Conservation (phyloP, 2,329 filamentous ascomycete species). For the Hypoxylon sp. region DNA sequence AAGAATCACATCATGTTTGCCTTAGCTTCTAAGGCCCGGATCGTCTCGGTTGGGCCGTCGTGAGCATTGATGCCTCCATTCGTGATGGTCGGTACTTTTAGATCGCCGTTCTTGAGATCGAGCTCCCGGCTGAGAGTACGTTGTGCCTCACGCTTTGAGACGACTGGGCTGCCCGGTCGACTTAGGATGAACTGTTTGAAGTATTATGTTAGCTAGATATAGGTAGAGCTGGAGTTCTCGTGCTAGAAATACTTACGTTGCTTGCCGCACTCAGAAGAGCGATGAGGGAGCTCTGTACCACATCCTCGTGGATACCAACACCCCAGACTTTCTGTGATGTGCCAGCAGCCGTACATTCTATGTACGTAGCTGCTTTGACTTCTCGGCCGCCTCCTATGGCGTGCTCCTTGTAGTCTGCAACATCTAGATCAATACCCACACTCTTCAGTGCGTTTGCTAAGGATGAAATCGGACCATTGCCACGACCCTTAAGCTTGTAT, state of each 20-base stretch:
- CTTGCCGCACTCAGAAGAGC: constrained; percentile 88
- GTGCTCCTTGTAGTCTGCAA: constrained; percentile 96
- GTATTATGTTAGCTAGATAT: constrained; percentile 32
- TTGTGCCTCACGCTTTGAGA: constrained; percentile 71
- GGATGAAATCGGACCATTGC: constrained; percentile 92
- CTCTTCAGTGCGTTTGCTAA: constrained; percentile 84
- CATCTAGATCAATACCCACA: constrained; percentile 88
- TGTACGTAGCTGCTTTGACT: constrained; percentile 95
- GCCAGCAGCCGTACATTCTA: constrained; percentile 82
- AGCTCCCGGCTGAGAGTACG: constrained; percentile 61
- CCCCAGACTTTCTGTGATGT: constrained; percentile 86
- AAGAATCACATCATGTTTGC: constrained; percentile 55
- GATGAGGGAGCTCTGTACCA: constrained; percentile 89
- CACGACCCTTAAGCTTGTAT: constrained; percentile 82
- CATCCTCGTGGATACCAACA: constrained; percentile 92
- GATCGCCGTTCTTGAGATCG: constrained; percentile 53
- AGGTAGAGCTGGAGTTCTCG: neutral
- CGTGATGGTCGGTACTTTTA: constrained; percentile 39
- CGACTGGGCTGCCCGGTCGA: constrained; percentile 76
- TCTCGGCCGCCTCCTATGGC: constrained; percentile 85
- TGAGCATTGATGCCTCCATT: constrained; percentile 46
- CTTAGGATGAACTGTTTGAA: constrained; percentile 77
- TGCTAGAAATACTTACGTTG: constrained; percentile 73
- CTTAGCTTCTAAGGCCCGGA: constrained; percentile 59
- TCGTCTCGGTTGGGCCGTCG: constrained; percentile 50